phyloP scores from a whole-genome alignment of 805 yeast species.

The Yarrowia sp. region DNA sequence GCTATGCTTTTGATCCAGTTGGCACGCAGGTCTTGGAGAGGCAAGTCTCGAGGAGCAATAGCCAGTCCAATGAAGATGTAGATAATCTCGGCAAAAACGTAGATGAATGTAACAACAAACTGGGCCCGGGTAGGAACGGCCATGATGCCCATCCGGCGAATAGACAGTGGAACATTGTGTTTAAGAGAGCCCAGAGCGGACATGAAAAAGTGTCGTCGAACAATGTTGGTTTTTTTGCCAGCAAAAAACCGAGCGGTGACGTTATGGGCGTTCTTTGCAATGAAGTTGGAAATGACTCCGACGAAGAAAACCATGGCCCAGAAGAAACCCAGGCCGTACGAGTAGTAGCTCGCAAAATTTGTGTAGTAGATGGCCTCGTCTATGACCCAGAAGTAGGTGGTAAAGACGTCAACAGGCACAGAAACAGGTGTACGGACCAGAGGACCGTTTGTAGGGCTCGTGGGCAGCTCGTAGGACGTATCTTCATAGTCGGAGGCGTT shows the following conservation, averaged over 20 bases:
- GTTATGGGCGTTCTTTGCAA: conserved; percentile 18
- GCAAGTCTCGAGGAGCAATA: conserved; percentile 40
- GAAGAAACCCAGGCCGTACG: background rate
- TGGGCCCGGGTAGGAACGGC: conserved; percentile 46
- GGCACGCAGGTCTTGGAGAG: conserved; percentile 32
- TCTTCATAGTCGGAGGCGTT: background rate
- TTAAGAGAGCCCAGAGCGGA: conserved; percentile 61
- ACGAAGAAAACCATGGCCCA: background rate
- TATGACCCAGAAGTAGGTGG: background rate
- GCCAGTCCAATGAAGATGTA: conserved; percentile 36
- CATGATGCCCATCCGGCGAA: conserved; percentile 30
- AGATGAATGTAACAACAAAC: conserved; percentile 40
- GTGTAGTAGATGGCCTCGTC: conserved; percentile 22
- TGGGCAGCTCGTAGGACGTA: background rate
- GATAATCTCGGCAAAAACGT: conserved; percentile 36
- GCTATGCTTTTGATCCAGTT: conserved; percentile 34
- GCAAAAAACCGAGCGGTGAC: conserved; percentile 11
- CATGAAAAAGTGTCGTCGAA: conserved; percentile 46
- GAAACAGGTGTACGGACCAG: background rate
- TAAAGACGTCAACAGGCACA: background rate
- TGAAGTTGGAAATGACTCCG: conserved; percentile 5
- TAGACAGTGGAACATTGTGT: conserved; percentile 6
- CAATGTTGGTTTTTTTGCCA: conserved; percentile 44
- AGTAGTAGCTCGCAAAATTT: conserved; percentile 10
- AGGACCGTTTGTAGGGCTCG: background rate